Percentiles rank a stretch among this genome's conserved stretches.
Conservation (phyloP, 345 rosid species). For the Acer campestre region DNA sequence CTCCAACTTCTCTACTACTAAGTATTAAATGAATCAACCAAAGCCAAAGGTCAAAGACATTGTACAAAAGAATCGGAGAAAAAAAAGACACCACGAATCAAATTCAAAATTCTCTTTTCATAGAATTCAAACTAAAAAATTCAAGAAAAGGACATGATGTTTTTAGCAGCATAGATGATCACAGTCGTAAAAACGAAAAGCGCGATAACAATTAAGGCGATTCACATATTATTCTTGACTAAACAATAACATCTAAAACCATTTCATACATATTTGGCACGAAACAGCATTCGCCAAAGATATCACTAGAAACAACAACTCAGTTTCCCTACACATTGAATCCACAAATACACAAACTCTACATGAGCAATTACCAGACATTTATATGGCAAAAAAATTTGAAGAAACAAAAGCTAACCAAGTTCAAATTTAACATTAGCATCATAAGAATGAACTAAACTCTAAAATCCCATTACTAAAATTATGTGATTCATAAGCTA, state of each 20-base stretch:
- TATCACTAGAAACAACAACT: not conserved
- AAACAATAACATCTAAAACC: not conserved
- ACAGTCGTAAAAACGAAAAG: not conserved
- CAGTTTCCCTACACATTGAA: not conserved
- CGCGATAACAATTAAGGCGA: too few species aligned
- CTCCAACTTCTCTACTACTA: not conserved
- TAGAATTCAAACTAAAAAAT: not conserved
- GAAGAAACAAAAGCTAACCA: constrained; percentile 15
- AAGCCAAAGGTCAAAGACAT: too few species aligned
- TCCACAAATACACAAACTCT: constrained; percentile 4
- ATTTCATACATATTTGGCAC: not conserved
- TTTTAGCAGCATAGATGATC: not conserved
- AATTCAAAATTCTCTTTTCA: not conserved
- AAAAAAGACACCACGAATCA: too few species aligned
- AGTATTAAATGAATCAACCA: too few species aligned
- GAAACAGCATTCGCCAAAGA: not conserved
- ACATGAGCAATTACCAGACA: constrained; percentile 5
- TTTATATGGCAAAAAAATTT: not conserved
- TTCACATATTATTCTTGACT: not conserved
- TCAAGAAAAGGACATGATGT: not conserved
- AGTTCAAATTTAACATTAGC: not conserved
- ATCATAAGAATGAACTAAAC: constrained; percentile 14
- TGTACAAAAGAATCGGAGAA: not conserved
- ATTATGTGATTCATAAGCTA: constrained; percentile 1
- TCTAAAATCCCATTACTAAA: constrained; percentile 5